These are phyloP conservation scores for Cenococcum geophilum DNA, from an alignment of 495 filamentous ascomycete species.

Conservation along the genomic window DNA sequence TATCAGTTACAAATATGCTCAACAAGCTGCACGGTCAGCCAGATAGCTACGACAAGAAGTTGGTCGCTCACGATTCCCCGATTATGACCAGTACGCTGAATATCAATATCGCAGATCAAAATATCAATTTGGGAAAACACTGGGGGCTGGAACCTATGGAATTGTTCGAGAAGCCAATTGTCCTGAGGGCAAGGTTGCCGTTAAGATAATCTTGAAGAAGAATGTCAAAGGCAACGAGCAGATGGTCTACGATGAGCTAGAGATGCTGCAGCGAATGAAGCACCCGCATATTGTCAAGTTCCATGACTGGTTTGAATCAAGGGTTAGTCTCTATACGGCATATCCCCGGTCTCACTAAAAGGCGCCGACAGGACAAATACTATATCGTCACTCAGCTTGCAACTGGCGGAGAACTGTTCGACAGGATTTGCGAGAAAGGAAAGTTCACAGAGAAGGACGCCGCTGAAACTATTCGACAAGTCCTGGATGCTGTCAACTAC, in stretches of 20 bases:
- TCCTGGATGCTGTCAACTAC: conserved; percentile 90
- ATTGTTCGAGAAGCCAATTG: conserved; percentile 93
- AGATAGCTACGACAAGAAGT: conserved; percentile 98
- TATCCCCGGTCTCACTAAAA: conserved; percentile 4
- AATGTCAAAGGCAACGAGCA: conserved; percentile 96
- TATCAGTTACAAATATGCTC: conserved; percentile 78
- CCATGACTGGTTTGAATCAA: conserved; percentile 98
- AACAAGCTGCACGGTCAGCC: conserved; percentile 98
- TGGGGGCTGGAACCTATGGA: conserved; percentile 96
- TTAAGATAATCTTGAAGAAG: conserved; percentile 99
- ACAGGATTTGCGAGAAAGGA: conserved; percentile 95
- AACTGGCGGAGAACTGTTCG: conserved; percentile 94
- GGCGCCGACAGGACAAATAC: conserved; percentile 80
- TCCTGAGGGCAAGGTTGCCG: conserved; percentile 76
- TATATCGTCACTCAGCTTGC: conserved; percentile 98
- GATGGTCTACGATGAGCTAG: conserved; percentile 97
- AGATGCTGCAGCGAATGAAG: conserved; percentile 80
- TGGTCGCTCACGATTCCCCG: conserved; percentile 31
- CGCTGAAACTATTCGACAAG: conserved; percentile 90
- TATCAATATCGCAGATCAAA: conserved; percentile 52
- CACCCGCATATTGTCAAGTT: conserved; percentile 98
- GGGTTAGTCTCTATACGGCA: conserved; percentile 44
- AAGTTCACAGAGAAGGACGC: conserved; percentile 99
- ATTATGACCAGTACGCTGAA: conserved; percentile 21
- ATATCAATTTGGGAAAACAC: conserved; percentile 86